phyloP scores from a whole-genome alignment of 2,329 filamentous ascomycete species.

The Paraphoma chrysanthemicola region DNA sequence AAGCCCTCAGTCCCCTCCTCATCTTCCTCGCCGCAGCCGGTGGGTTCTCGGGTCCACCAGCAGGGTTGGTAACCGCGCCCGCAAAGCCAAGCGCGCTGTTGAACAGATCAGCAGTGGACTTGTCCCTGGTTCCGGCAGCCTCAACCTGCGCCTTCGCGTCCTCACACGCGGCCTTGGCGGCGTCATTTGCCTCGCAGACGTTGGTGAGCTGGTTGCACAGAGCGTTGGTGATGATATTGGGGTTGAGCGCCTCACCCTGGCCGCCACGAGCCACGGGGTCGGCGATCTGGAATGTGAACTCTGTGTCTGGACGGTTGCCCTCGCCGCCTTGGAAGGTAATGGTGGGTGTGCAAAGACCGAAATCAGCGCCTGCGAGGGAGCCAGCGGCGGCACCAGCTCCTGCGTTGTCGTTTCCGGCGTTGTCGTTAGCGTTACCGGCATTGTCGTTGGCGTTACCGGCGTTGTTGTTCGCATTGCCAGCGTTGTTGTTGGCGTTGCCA shows the following conservation, averaged over 20 bases:
- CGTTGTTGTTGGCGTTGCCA: background rate
- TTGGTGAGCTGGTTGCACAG: constrained; percentile 74
- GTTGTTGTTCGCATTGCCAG: background rate
- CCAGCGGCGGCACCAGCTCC: constrained; percentile 14
- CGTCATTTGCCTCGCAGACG: constrained; percentile 68
- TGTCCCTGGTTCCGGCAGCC: constrained; percentile 51
- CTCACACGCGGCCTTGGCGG: constrained; percentile 62
- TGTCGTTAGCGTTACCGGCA: background rate
- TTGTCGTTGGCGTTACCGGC: constrained; percentile 4
- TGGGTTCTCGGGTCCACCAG: constrained; percentile 30
- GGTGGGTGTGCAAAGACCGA: constrained; percentile 47
- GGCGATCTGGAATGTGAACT: constrained; percentile 73
- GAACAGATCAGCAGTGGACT: constrained; percentile 51
- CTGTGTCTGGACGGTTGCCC: constrained; percentile 58
- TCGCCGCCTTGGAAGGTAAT: constrained; percentile 70
- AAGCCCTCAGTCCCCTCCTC: constrained; percentile 28
- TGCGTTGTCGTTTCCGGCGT: constrained; percentile 14
- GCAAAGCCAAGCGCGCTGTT: constrained; percentile 50
- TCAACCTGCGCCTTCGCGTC: constrained; percentile 61
- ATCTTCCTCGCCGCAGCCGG: constrained; percentile 26
- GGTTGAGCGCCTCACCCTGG: constrained; percentile 73
- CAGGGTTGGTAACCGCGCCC: constrained; percentile 41
- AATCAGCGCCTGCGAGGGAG: constrained; percentile 37
- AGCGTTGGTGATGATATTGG: constrained; percentile 76
- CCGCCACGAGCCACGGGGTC: constrained; percentile 66